A percentile compares a stretch with the other conserved stretches of the same genome.
Conservation (phyloP, 2,329 filamentous ascomycete genomes). For the Sarocladiaceae sp. region DNA sequence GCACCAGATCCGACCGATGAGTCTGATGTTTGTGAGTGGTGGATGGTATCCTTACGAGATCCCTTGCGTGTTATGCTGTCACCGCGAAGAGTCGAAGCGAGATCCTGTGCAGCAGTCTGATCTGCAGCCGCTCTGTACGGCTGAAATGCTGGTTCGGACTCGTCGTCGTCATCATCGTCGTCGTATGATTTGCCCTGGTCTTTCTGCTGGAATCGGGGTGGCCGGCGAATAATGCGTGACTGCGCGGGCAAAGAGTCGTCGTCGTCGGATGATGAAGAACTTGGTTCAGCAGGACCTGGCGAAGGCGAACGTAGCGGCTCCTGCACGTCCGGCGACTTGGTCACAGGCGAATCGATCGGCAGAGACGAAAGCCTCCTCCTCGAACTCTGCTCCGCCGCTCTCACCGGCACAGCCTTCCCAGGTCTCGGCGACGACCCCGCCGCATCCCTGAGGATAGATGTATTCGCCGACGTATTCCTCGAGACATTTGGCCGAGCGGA, state of each 20-base stretch:
- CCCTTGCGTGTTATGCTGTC: conserved; percentile 29
- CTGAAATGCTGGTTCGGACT: conserved; percentile 53
- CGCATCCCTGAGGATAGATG: conserved; percentile 33
- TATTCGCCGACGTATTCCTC: conserved; percentile 45
- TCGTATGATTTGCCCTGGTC: conserved; percentile 33
- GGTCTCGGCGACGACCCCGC: conserved; percentile 26
- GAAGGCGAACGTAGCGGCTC: conserved; percentile 22
- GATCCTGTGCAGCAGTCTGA: conserved; percentile 36
- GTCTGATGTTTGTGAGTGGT: conserved; percentile 55
- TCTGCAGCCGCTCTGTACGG: conserved; percentile 36
- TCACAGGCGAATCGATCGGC: conserved; percentile 26
- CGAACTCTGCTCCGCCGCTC: conserved; percentile 22
- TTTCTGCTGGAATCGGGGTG: conserved; percentile 44
- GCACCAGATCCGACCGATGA: conserved; percentile 56
- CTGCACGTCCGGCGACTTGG: conserved; percentile 14
- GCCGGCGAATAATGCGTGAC: conserved; percentile 56
- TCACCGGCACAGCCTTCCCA: conserved; percentile 18
- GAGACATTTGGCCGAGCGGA: conserved; percentile 41
- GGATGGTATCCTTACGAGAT: conserved; percentile 21
- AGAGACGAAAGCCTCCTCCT: conserved; percentile 42
- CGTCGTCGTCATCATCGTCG: conserved; percentile 48
- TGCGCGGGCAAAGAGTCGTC: conserved; percentile 51
- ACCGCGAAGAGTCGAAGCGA: conserved; percentile 49
- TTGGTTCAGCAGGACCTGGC: conserved; percentile 32
- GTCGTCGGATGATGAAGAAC: conserved; percentile 37